These are phyloP conservation scores for Teratosphaeria zuluensis DNA, from an alignment of 2,329 filamentous ascomycete species.

Conservation along the genomic window DNA sequence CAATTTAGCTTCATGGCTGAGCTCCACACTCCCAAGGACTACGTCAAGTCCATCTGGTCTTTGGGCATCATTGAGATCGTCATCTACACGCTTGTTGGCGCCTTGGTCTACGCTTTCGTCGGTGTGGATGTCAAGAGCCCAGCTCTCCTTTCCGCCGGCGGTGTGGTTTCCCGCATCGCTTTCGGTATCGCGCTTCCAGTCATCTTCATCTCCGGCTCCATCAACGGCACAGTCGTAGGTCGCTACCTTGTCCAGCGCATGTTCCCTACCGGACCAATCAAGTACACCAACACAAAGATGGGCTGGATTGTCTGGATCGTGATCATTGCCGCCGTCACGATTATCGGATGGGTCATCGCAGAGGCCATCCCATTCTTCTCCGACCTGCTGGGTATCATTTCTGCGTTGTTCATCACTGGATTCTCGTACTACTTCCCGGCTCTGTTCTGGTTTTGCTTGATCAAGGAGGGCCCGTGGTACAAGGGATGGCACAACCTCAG, in stretches of 20 bases:
- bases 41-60: conserved; percentile 48
- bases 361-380: conserved; percentile 65
- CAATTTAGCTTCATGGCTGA: conserved; percentile 62
- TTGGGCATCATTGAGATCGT: conserved; percentile 53
- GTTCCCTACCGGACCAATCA: conserved; percentile 46
- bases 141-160: conserved; percentile 53
- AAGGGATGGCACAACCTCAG: conserved; percentile 34
- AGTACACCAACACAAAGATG: conserved; percentile 31
- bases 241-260: conserved; percentile 55
- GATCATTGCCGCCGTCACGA: conserved; percentile 49
- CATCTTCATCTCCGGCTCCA: conserved; percentile 63
- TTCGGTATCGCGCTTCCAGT: conserved; percentile 64
- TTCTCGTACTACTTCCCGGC: conserved; percentile 40
- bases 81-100: conserved; percentile 57
- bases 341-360: conserved; percentile 59
- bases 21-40: conserved; percentile 54
- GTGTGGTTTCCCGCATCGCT: conserved; percentile 50
- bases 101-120: conserved; percentile 59
- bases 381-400: conserved; percentile 56
- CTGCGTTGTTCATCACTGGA: conserved; percentile 57
- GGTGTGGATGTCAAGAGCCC: conserved; percentile 54
- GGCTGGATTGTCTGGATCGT: conserved; percentile 51
- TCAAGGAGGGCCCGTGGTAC: conserved; percentile 41
- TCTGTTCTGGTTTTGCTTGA: conserved; percentile 34
- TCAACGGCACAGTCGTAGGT: conserved; percentile 48